Conservation (phyloP, 371 early-diverging fungal genomes). For the Lichtheimia corymbifera region DNA sequence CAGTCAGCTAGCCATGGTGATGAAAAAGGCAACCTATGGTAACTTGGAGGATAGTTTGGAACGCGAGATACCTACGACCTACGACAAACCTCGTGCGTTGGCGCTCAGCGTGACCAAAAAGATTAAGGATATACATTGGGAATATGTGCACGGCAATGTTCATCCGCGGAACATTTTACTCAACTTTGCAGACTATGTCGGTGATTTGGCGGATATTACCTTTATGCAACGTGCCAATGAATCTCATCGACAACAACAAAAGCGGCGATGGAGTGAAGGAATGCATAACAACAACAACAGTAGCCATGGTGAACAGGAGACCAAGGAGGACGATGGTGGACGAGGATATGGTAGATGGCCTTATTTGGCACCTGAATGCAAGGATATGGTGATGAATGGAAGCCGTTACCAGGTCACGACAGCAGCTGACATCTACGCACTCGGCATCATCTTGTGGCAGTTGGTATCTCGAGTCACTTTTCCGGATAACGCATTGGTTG, state of each 20-base stretch:
- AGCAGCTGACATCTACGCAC: constrained; percentile 35
- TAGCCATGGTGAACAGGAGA: neutral
- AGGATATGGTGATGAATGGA: neutral
- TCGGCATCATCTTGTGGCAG: constrained; percentile 52
- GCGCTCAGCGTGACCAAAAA: constrained; percentile 44
- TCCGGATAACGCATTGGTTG: constrained; percentile 28
- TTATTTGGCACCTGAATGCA: constrained; percentile 41
- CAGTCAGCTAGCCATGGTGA: constrained; percentile 42
- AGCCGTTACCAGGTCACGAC: constrained; percentile 24
- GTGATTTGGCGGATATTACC: constrained; percentile 38
- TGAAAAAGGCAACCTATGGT: constrained; percentile 41
- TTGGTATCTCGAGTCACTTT: constrained; percentile 44
- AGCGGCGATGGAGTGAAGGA: constrained; percentile 4
- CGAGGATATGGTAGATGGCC: constrained; percentile 35
- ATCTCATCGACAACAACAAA: neutral
- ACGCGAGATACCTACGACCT: constrained; percentile 28
- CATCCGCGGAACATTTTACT: constrained; percentile 46
- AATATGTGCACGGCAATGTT: constrained; percentile 45
- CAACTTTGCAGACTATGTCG: constrained; percentile 39
- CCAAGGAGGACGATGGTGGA: constrained; percentile 15
- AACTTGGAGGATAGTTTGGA: constrained; percentile 36
- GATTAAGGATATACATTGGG: constrained; percentile 47
- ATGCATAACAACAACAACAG: neutral
- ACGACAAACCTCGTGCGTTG: constrained; percentile 32
- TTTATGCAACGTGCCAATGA: constrained; percentile 35